These are phyloP conservation scores for Verticillium zaregamsianum DNA, from an alignment of 2,329 filamentous ascomycete genomes.

Conservation along the genomic window DNA sequence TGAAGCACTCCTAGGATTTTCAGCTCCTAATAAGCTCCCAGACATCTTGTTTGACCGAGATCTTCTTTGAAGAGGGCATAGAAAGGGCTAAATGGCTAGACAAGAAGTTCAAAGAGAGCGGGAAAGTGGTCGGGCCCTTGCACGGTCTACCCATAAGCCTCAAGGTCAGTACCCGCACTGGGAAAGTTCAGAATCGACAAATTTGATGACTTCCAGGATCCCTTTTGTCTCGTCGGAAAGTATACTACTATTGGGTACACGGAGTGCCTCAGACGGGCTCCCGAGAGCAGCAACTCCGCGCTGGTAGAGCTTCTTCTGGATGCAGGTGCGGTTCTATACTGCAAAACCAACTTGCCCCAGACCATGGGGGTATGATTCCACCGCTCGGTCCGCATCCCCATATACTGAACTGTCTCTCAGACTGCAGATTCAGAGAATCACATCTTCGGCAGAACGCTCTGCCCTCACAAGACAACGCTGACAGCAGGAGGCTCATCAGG, in stretches of 20 bases:
- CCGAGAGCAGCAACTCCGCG: constrained; percentile 44
- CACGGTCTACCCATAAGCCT: constrained; percentile 53
- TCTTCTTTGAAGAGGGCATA: constrained; percentile 46
- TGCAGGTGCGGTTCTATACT: constrained; percentile 61
- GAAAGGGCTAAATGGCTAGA: constrained; percentile 40
- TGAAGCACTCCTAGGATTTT: too few species aligned
- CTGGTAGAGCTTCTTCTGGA: constrained; percentile 54
- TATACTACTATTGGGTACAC: constrained; percentile 54
- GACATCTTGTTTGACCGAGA: constrained; percentile 39
- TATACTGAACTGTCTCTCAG: constrained; percentile 17
- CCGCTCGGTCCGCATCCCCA: too few species aligned
- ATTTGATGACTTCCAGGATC: constrained; percentile 49
- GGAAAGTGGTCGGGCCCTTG: constrained; percentile 49
- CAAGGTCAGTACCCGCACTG: constrained; percentile 15
- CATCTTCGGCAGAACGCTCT: constrained; percentile 45
- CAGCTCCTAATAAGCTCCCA: not conserved
- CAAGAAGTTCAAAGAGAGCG: constrained; percentile 29
- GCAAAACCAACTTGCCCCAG: constrained; percentile 67
- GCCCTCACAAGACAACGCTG: constrained; percentile 56
- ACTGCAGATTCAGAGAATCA: constrained; percentile 58
- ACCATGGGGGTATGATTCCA: constrained; percentile 34
- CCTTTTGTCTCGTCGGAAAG: constrained; percentile 49
- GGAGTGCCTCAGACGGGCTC: constrained; percentile 45
- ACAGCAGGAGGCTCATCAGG: constrained; percentile 63
- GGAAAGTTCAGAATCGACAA: constrained; percentile 4